phyloP scores from a whole-genome alignment of 2,329 filamentous ascomycete genomes.

The Neofusicoccum sp. region DNA sequence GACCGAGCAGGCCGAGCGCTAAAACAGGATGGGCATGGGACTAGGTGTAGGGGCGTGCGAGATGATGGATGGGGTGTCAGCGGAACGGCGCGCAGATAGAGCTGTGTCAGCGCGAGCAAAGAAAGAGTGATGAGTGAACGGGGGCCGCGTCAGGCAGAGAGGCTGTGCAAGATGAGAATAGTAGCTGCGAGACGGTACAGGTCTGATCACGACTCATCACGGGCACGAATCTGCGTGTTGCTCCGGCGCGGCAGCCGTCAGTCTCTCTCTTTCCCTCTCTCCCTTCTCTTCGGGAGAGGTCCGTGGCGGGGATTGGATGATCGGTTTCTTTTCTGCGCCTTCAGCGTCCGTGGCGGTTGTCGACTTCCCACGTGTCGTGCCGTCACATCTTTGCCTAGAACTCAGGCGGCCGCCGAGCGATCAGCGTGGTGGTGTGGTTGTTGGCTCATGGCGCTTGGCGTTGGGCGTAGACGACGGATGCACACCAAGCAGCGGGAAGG shows the following conservation, averaged over 20 bases:
- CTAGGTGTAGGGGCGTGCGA: not conserved
- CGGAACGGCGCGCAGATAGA: no score
- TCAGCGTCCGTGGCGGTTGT: constrained; percentile 28
- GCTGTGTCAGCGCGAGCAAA: not conserved
- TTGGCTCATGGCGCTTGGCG: no score
- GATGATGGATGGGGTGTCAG: no score
- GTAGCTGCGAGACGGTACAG: not conserved
- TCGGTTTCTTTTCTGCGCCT: not conserved
- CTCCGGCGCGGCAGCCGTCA: not conserved
- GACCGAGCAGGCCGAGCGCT: not conserved
- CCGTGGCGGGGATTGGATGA: not conserved
- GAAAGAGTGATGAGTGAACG: not conserved
- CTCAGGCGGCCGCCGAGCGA: no score
- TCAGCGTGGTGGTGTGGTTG: no score
- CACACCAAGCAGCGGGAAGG: no score
- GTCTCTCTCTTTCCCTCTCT: not conserved
- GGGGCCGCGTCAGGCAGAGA: constrained; percentile 9
- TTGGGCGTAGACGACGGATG: no score
- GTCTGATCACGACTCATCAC: no score
- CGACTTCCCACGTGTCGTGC: constrained; percentile 27
- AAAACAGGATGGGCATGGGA: not conserved
- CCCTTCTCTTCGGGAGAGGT: not conserved
- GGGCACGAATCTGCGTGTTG: no score
- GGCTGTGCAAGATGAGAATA: constrained; percentile 13
- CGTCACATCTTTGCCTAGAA: no score